Base-by-base conservation (phyloP, 441 rosid genomes). In the Sinapis alba region DNA sequence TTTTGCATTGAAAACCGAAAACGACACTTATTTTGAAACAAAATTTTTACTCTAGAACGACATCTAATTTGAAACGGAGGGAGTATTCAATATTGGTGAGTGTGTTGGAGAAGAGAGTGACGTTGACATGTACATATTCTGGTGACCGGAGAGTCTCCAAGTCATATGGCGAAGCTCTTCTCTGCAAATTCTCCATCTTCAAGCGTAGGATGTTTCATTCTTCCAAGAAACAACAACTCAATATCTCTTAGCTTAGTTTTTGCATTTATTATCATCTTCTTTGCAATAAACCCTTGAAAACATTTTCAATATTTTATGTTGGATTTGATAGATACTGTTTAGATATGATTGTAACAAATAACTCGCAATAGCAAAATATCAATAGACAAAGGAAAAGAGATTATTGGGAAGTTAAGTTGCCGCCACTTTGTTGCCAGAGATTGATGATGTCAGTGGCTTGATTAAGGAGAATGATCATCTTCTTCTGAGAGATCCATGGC, bases 381-480 rank as follows among this genome's bases (percentile, higher is more conserved):
- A 73, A 34, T 15, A 26, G 13, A 11, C 27, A 21, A 53, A 45
- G 1, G 11, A 19, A 60, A 34, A 38, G 23, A 61, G 66, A 72
- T 58, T 74, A 74, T 63, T 71, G 75, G 2, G 68, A 57, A 74
- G 66, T 74, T 62, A 89, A 75, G 70, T 89, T 86, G 66, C 97
- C 98, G 51, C 98, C 97, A 70, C 94, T 90, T 77, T 94, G 98
- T 82, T 94, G 97, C 99, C 99, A 94, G 62, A 90, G 86, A 81
- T 94, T 94, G 83, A 94, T 94, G 73, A 92, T 89, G 65, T 94
- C 98, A 72, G 99, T 94, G 47, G 99, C 99, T 80, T 92, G 98
- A 71, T 94, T 94, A 26, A 94, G 97, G 60, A 94, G 90, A 74
- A 94, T 89, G 54, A 94, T 90, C 96, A 90, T 90, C 85, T 86